Evolutionary conservation across 1,284 basidiomycete species (phyloP), one percentile per base, ranked within the genome.

Genomic region (Cystobasidium sp.): DNA sequence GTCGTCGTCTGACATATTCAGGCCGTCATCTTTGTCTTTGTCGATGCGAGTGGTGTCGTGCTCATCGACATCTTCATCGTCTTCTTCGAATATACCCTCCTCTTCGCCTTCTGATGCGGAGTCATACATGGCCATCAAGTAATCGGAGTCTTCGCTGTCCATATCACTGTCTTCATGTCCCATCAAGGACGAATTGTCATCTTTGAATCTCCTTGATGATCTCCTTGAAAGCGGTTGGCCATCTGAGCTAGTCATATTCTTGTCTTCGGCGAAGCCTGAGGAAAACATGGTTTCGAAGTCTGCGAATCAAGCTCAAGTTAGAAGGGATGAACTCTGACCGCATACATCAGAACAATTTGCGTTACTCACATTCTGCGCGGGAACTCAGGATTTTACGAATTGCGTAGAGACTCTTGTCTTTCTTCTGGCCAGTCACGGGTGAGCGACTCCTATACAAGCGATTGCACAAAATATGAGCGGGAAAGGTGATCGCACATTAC

Each of bases 351-450:
- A 49, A 52, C 76, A 74, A 66, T 77, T 78, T 8, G 78, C 75
- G 47, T 82, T 82, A 75, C 83, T 22, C 37, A 73, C 70, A 84
- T 59, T 83, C 82, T 73, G 80, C 80, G 1, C 83, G 76, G 8
- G 80, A 79, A 8, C 80, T 78, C 6, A 84, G 78, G 49, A 84
- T 81, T 74, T 83, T 83, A 64, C 82, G 82, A 62, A 82, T 82
- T 0, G 83, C 83, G 70, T 82, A 83, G 22, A 84, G 77, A 64
- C 77, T 74, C 41, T 78, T 78, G 53, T 81, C 76, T 9, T 76
- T 61, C 5, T 68, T 65, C 24, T 51, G 65, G 31, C 52, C 58
- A 6, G 41, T 66, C 18, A n/a, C 39, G 51, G 47, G 49, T 16
- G 64, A 69, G 51, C 63, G 63, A 37, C 44, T 70, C 47, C 68